A percentile compares a stretch with the other conserved stretches of the same genome.
Evolutionary conservation across 2,329 filamentous ascomycete genomes (phyloP).

Genomic region (Colletotrichum gloeosporioides): DNA sequence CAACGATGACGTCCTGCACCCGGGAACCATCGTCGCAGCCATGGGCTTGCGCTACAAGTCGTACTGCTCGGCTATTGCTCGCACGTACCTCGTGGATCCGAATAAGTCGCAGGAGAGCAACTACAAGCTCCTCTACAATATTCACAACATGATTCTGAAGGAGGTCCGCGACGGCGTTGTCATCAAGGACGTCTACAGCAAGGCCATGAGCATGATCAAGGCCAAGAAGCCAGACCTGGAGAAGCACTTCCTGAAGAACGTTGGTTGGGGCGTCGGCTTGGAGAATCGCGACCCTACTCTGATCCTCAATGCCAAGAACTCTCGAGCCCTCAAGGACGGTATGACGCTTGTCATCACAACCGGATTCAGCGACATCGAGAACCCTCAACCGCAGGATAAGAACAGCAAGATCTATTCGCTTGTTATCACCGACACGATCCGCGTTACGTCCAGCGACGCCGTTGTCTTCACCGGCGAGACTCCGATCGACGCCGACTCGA

Average conservation of each 20-base stretch:
- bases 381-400: constrained; percentile 86
- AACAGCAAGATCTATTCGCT: constrained; percentile 89
- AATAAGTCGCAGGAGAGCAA: constrained; percentile 95
- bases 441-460: constrained; percentile 79
- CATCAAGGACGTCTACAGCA: constrained; percentile 90
- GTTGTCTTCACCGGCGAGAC: constrained; percentile 95
- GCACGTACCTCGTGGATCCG: constrained; percentile 95
- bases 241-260: constrained; percentile 91
- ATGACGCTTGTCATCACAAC: constrained; percentile 96
- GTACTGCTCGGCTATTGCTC: constrained; percentile 89
- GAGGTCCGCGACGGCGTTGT: constrained; percentile 85
- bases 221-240: constrained; percentile 94
- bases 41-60: constrained; percentile 95
- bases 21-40: constrained; percentile 91
- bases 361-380: constrained; percentile 88
- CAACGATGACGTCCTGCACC: constrained; percentile 82
- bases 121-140: constrained; percentile 84
- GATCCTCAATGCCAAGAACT: constrained; percentile 86
- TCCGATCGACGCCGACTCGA: constrained; percentile 87
- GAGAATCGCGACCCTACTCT: constrained; percentile 87
- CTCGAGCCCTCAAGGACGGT: constrained; percentile 84
- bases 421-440: constrained; percentile 90
- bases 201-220: constrained; percentile 80
- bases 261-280: constrained; percentile 91
- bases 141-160: constrained; percentile 91